Evolutionary conservation across 441 rosid species (phyloP).

Genomic region (Biscutella laevigata): DNA sequence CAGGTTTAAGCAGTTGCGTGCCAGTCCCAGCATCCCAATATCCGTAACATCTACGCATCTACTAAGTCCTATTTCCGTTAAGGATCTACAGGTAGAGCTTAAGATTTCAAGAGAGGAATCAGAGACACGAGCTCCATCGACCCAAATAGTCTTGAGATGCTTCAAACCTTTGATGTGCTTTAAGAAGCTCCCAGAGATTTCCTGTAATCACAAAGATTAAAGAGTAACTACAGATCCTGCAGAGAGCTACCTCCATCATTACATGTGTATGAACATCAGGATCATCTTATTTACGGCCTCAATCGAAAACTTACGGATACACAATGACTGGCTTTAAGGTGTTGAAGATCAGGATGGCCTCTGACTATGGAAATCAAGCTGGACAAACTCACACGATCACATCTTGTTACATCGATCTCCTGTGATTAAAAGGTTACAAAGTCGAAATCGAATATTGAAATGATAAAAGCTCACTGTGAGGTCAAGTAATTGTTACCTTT

Average conservation of each 20-base stretch:
- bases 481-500: constrained; percentile 37
- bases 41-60: constrained; percentile 63
- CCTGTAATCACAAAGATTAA: constrained; percentile 34
- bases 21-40: constrained; percentile 49
- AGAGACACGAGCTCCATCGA: constrained; percentile 60
- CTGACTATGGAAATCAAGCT: constrained; percentile 44
- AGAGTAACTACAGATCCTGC: background rate
- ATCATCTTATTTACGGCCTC: too few relatives aligned
- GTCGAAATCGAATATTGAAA: background rate
- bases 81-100: constrained; percentile 43
- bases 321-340: constrained; percentile 54
- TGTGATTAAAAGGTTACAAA: too few relatives aligned
- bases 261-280: too few relatives aligned
- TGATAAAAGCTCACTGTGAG: background rate
- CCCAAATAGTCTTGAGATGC: constrained; percentile 40
- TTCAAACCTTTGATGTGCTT: constrained; percentile 41
- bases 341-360: constrained; percentile 51
- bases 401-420: constrained; percentile 73
- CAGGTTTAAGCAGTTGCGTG: constrained; percentile 48
- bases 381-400: constrained; percentile 48
- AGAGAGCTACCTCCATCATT: background rate
- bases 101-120: constrained; percentile 40
- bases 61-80: constrained; percentile 64
- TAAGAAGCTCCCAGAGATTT: constrained; percentile 37
- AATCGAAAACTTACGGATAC: constrained; percentile 43